phyloP scores from a whole-genome alignment of 768 basidiomycete genomes.

The Tulasnella sp. region DNA sequence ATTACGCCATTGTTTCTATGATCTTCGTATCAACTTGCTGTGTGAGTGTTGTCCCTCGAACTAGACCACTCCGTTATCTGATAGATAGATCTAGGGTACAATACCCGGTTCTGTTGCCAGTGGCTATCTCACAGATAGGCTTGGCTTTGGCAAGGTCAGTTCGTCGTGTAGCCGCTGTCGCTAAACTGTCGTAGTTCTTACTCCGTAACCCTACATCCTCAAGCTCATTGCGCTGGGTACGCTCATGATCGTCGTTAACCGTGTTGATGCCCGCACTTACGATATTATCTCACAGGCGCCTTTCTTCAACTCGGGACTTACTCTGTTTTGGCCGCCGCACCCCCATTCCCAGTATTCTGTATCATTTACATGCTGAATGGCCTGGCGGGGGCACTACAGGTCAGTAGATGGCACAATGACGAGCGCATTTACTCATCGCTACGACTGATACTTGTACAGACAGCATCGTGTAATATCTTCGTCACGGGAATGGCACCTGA shows the following conservation, averaged over 20 bases:
- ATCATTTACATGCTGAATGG: conserved; percentile 40
- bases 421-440: background rate
- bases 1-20: conserved; percentile 10
- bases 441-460: background rate
- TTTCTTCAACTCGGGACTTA: conserved; percentile 44
- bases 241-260: background rate
- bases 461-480: conserved; percentile 59
- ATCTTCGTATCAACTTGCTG: conserved; percentile 8
- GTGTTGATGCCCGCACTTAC: background rate
- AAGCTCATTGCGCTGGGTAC: background rate
- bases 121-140: conserved; percentile 9
- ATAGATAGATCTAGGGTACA: conserved; percentile 7
- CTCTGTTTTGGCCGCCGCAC: conserved; percentile 41
- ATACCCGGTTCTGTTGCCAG: conserved; percentile 8
- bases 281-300: conserved; percentile 24
- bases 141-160: conserved; percentile 19
- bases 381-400: conserved; percentile 34
- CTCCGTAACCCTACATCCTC: background rate
- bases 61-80: background rate
- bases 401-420: background rate
- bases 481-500: conserved; percentile 46
- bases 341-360: conserved; percentile 55
- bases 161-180: background rate
- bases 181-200: background rate
- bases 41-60: background rate